Percentiles rank a stretch among this genome's conserved stretches.
Evolutionary conservation across 2,329 filamentous ascomycete genomes (phyloP).

Genomic region (Leptoxyphium fumago): DNA sequence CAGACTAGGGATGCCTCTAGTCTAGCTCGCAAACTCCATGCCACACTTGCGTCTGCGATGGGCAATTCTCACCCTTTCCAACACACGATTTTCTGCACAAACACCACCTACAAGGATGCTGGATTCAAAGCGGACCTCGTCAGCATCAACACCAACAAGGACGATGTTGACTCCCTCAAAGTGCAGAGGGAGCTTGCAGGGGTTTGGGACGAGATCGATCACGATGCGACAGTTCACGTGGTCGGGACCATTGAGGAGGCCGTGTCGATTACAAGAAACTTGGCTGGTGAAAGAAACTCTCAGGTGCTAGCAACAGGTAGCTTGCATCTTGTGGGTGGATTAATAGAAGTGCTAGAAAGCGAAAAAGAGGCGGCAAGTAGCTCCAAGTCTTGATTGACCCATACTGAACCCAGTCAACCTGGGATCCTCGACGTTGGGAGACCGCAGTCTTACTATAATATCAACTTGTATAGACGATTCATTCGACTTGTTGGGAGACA

Average conservation of each 20-base stretch:
- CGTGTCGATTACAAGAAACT: conserved; percentile 39
- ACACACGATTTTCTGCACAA: conserved; percentile 68
- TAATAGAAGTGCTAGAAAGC: conserved; percentile 55
- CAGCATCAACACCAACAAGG: conserved; percentile 44
- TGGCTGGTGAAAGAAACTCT: conserved; percentile 28
- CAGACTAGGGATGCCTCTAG: conserved; percentile 63
- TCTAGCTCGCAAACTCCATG: conserved; percentile 49
- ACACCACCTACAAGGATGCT: conserved; percentile 47
- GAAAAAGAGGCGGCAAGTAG: conserved; percentile 9
- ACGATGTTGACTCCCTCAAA: conserved; percentile 41
- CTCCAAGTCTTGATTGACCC: no score
- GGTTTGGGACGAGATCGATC: conserved; percentile 44
- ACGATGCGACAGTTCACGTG: conserved; percentile 39
- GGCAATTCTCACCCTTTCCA: conserved; percentile 40
- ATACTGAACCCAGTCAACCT: no score
- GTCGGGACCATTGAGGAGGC: conserved; percentile 55
- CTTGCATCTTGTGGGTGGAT: conserved; percentile 67
- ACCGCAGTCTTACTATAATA: no score
- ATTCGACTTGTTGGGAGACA: no score
- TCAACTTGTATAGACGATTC: no score
- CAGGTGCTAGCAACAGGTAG: conserved; percentile 68
- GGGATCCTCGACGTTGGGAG: no score
- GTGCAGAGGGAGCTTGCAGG: conserved; percentile 55
- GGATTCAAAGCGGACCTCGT: conserved; percentile 51
- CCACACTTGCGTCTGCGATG: conserved; percentile 34